These are phyloP conservation scores for Pythium aristosporum DNA, from an alignment of 352 stramenopile genomes.

Conservation along the genomic window DNA sequence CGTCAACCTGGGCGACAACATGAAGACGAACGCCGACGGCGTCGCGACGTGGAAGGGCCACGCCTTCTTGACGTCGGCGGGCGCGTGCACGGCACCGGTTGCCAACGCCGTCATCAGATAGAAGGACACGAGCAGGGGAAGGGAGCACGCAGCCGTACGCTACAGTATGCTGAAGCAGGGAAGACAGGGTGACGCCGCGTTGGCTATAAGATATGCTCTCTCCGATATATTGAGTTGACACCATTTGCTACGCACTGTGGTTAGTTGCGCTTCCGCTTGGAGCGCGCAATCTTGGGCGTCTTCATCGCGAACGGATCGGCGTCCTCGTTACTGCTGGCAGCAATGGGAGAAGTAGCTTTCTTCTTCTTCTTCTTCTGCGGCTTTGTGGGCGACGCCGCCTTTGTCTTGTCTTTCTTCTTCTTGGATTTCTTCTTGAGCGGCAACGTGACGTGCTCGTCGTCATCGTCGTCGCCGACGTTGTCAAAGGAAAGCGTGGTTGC, in stretches of 20 bases:
- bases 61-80: constrained; percentile 69
- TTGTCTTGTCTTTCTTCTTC: constrained; percentile 29
- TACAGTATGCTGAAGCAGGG: too few species aligned
- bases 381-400: constrained; percentile 24
- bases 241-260: background rate
- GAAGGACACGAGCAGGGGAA: constrained; percentile 7
- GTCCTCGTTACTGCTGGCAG: constrained; percentile 19
- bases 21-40: constrained; percentile 76
- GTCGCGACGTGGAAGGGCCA: constrained; percentile 86
- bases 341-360: too few species aligned
- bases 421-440: constrained; percentile 47
- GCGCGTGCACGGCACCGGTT: constrained; percentile 70
- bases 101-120: constrained; percentile 80
- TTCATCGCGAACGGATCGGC: constrained; percentile 22
- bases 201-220: too few species aligned
- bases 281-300: constrained; percentile 19
- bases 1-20: constrained; percentile 69
- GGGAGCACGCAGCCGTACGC: too few species aligned
- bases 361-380: constrained; percentile 5
- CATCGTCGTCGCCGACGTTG: constrained; percentile 26
- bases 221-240: too few species aligned
- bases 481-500: constrained; percentile 20
- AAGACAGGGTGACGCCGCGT: too few species aligned
- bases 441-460: constrained; percentile 36
- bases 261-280: constrained; percentile 32